Evolutionary conservation across 2,329 filamentous ascomycete species (phyloP).

Genomic region (Diaporthe australafricana): DNA sequence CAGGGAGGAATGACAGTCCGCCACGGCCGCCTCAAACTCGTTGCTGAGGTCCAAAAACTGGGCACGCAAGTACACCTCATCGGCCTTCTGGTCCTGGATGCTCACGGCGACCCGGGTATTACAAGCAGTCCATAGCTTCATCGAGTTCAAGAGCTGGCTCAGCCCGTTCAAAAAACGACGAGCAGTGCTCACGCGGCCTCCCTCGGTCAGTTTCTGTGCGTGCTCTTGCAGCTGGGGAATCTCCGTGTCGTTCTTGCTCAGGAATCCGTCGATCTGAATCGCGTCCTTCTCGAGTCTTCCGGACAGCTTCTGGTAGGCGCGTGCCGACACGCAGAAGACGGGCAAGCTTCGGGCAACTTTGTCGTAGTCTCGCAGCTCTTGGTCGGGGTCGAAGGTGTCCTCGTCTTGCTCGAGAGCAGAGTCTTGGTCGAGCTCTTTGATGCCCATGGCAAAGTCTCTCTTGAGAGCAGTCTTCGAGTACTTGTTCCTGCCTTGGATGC

Average conservation of each 20-base stretch:
- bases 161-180: conserved; percentile 63
- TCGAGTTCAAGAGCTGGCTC: conserved; percentile 62
- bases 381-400: conserved; percentile 63
- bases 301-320: conserved; percentile 72
- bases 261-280: conserved; percentile 62
- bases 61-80: background rate
- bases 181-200: conserved; percentile 50
- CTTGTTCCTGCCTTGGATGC: conserved; percentile 64
- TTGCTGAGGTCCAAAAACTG: background rate
- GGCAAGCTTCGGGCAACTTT: conserved; percentile 65
- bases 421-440: conserved; percentile 71
- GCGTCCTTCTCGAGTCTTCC: conserved; percentile 65
- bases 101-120: background rate
- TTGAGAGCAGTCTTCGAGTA: conserved; percentile 67
- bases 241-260: conserved; percentile 64
- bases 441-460: conserved; percentile 68
- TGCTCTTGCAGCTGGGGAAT: conserved; percentile 69
- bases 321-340: conserved; percentile 73
- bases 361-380: conserved; percentile 68
- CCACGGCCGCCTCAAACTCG: background rate
- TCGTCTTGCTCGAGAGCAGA: conserved; percentile 62
- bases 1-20: background rate
- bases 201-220: conserved; percentile 64
- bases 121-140: conserved; percentile 55
- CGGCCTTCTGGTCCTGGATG: background rate